Evolutionary conservation across 2,329 filamentous ascomycete species (phyloP), one percentile per base, ranked within the genome.

Genomic region (Clarireedia sp.): DNA sequence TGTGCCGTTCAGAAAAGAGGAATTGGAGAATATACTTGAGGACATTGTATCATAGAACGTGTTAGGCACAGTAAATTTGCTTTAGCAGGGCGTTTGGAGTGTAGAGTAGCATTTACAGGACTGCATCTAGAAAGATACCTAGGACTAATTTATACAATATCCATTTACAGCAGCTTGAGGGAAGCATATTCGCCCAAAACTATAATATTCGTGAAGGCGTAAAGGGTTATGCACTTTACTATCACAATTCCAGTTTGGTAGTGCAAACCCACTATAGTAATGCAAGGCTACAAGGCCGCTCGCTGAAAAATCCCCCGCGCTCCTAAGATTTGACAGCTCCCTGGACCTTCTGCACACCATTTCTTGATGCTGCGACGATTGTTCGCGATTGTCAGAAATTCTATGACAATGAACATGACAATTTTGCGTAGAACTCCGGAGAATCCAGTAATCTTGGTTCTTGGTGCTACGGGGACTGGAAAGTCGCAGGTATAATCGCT

Each of bases 381-480:
- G 10, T 51, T 26, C n/a, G 8, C 50, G 21, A 9, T 51, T 17
- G 48, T 56, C 3, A 60, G 54, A 56, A 38, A 62, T 58, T 43
- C 45, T 50, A 10, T 41, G 26, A 8, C 36, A 12, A 16, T 33
- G 9, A 14, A 33, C 29, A 33, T 12, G 29, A 3, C 2, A 12
- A 68, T 68, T 63, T 49, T 57, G 3, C 58, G 36, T 36, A 69
- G 62, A 59, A 64, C 69, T 55, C 78, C 78, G 17, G 65, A 68
- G 49, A 68, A 77, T 65, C 87, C 90, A 23, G 74, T 96, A 60
- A 78, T 97, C 65, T 84, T 89, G 48, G 80, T 97, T 58, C 78
- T 96, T 48, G 92, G 92, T 63, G 88, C 91, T 48, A 97, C 92
- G 9, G 92, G 91, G 56, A 96, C 91, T 1, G 92, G 92, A 59